These are phyloP conservation scores for Globisporangium abappressorium DNA, from an alignment of 352 stramenopile species.

Conservation along the genomic window DNA sequence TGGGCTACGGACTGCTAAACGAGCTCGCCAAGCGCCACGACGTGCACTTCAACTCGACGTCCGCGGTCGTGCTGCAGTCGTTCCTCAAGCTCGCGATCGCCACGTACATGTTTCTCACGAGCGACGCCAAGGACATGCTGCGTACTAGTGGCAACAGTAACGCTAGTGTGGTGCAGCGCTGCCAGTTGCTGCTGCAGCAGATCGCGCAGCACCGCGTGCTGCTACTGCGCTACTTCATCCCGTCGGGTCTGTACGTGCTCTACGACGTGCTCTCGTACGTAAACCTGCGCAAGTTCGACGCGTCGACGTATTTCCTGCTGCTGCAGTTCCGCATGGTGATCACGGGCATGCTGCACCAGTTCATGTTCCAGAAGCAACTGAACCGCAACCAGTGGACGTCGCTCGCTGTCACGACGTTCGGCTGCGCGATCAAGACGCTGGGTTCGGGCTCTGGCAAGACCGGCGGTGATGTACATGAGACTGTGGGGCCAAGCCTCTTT, in stretches of 20 bases:
- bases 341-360: conserved; percentile 71
- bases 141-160: neutral
- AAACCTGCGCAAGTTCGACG: conserved; percentile 73
- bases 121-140: conserved; percentile 28
- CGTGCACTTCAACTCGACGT: conserved; percentile 73
- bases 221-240: conserved; percentile 71
- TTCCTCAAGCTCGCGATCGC: conserved; percentile 69
- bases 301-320: conserved; percentile 75
- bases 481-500: conserved; percentile 27
- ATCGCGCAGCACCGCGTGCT: conserved; percentile 39
- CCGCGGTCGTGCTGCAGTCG: conserved; percentile 72
- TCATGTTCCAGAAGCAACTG: conserved; percentile 70
- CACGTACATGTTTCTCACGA: conserved; percentile 61
- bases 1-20: conserved; percentile 75
- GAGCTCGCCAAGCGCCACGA: conserved; percentile 67
- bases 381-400: conserved; percentile 81
- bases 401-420: conserved; percentile 60
- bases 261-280: conserved; percentile 84
- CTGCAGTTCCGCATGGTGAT: conserved; percentile 82
- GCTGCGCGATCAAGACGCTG: conserved; percentile 79
- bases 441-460: conserved; percentile 14
- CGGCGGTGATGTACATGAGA: neutral
- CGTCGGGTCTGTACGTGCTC: conserved; percentile 71
- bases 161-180: conserved; percentile 21
- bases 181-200: conserved; percentile 35